Base-by-base conservation (phyloP, 1,139 yeast genomes). In the Yamadazyma mexicana region DNA sequence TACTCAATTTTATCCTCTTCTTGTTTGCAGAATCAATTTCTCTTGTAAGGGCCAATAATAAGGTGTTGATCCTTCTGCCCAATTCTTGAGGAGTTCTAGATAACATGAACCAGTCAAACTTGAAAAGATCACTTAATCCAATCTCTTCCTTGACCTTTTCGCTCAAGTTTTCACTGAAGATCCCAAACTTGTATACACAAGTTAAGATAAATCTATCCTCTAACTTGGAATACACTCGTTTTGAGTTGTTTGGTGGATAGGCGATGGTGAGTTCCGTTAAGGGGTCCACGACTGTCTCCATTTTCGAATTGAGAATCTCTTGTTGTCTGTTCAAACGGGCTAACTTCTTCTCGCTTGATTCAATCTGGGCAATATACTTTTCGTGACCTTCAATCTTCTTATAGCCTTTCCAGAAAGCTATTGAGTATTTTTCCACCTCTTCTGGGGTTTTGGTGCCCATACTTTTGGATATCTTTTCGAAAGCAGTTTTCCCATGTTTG, bases 181-280 rank as follows among this genome's bases (percentile, higher is more conserved):
- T 66, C 0, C 98, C 98, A 50, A 82, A 76, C 48, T 85, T 82
- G 58, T 87, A 75, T 32, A 88, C 85, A 49, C 84, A 81, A 27
- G 79, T 67, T 40, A 94, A 63, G 38, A 92, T 67, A 56, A 86
- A 92, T 40, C 96, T 75, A 56, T 92, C 98, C 58, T 92, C 98
- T 1, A 80, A 73, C 39, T 86, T 86, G 5, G 95, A 83, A 58
- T 88, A 92, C 5, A 87, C 77, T 52, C 94, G 69, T 53, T 88
- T 85, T 27, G 97, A 88, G 57, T 88, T 89, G 55, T 88, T 88
- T n/a, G 95, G 94, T 0, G 97, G 97, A 52, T 89, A 89, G 41
- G 78, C 84, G 31, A 92, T 82, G 17, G 68, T 71, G 60, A 92
- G 64, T 42, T 88, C 88, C 45, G 85, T 84, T 37, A 89, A 61